A percentile compares a stretch with the other conserved stretches of the same genome.
These are phyloP conservation scores for Ophiocordyceps unilateralis DNA, from an alignment of 2,329 filamentous ascomycete species.

Conservation along the genomic window DNA sequence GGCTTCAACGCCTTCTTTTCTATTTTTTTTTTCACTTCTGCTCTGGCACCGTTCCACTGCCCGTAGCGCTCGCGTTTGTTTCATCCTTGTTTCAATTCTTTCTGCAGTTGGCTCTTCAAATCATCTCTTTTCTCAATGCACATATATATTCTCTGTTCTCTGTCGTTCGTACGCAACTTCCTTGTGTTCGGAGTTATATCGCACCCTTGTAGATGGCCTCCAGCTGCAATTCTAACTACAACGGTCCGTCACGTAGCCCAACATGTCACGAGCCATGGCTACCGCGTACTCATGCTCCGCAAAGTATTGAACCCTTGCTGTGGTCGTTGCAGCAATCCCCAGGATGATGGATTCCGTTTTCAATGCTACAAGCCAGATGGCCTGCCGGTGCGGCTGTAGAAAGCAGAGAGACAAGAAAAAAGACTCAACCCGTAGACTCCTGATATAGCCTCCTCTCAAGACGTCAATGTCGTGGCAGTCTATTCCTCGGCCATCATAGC, in stretches of 20 bases:
- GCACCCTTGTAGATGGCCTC: too few relatives aligned
- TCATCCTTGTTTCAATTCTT: too few relatives aligned
- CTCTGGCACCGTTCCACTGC: too few relatives aligned
- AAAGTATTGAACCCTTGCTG: neutral
- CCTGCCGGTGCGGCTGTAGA: slow-evolving; percentile 31
- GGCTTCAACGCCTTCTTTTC: neutral
- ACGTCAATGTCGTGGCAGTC: slow-evolving; percentile 26
- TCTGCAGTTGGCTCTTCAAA: too few relatives aligned
- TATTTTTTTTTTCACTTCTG: neutral
- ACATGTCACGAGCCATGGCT: neutral
- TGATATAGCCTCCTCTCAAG: slow-evolving; percentile 39
- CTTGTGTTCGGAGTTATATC: too few relatives aligned
- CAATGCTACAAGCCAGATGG: slow-evolving; percentile 41
- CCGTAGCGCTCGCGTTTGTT: too few relatives aligned
- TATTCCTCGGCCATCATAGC: slow-evolving; percentile 61
- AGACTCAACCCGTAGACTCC: slow-evolving; percentile 43
- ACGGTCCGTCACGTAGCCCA: neutral
- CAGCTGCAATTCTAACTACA: too few relatives aligned
- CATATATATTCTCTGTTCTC: too few relatives aligned
- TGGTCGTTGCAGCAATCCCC: slow-evolving; percentile 4
- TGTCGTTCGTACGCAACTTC: too few relatives aligned
- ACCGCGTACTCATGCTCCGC: too few relatives aligned
- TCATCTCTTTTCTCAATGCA: too few relatives aligned
- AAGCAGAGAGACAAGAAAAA: slow-evolving; percentile 28
- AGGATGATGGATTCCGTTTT: slow-evolving; percentile 36